Evolutionary conservation across 768 basidiomycete genomes (phyloP).

Genomic region (Rhodotorula paludigena): DNA sequence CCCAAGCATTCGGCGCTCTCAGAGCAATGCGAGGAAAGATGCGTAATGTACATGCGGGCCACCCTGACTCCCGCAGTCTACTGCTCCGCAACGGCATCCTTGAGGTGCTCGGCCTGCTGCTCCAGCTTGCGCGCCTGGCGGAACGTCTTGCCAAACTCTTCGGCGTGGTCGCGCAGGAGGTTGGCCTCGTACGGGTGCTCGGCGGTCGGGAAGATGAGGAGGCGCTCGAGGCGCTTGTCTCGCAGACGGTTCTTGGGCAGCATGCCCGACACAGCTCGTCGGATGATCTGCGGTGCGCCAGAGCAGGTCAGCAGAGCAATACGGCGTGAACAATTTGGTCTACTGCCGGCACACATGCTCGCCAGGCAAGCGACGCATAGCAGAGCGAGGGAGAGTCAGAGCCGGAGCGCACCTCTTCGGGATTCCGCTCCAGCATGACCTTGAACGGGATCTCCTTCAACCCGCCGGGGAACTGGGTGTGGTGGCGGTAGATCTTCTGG

Average conservation of each 20-base stretch:
- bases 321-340: background rate
- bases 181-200: conserved; percentile 66
- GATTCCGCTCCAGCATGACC: conserved; percentile 74
- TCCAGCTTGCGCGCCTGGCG: conserved; percentile 6
- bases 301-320: too few species aligned
- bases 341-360: too few species aligned
- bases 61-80: background rate
- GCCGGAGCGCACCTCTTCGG: conserved; percentile 65
- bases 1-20: too few species aligned
- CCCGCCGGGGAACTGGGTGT: conserved; percentile 88
- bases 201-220: conserved; percentile 78
- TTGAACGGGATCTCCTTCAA: conserved; percentile 83
- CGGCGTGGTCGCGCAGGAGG: conserved; percentile 66
- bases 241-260: conserved; percentile 95
- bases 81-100: background rate
- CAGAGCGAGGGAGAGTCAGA: conserved; percentile 3
- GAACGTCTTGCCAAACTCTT: conserved; percentile 29
- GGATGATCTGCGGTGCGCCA: conserved; percentile 87
- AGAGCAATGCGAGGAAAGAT: too few species aligned
- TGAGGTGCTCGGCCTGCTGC: conserved; percentile 2
- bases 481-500: conserved; percentile 80
- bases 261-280: conserved; percentile 95
- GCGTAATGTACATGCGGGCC: too few species aligned
- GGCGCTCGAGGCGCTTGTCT: conserved; percentile 74
- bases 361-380: too few species aligned